phyloP scores from a whole-genome alignment of 352 stramenopile species.

The Phytopythium sindhum region DNA sequence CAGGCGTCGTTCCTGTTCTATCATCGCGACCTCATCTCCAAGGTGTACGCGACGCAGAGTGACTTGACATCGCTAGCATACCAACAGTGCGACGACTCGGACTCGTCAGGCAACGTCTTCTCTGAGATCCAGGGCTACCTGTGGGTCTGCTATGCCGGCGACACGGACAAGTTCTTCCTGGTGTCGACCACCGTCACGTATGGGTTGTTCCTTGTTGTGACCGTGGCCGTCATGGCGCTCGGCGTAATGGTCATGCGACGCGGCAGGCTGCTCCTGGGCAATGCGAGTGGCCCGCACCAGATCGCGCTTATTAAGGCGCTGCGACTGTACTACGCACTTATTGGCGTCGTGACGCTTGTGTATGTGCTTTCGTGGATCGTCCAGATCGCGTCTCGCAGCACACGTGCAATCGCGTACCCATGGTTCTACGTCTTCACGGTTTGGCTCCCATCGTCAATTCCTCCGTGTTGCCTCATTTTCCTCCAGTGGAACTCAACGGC shows the following conservation, averaged over 20 bases:
- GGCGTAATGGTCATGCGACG: conserved; percentile 86
- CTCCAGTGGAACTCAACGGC: conserved; percentile 86
- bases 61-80: conserved; percentile 67
- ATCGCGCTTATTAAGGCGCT: conserved; percentile 82
- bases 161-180: conserved; percentile 76
- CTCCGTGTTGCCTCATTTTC: conserved; percentile 84
- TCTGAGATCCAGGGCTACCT: conserved; percentile 86
- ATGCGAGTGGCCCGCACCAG: conserved; percentile 66
- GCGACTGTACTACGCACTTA: conserved; percentile 82
- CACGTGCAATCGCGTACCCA: conserved; percentile 69
- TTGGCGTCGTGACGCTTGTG: conserved; percentile 80
- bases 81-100: conserved; percentile 60
- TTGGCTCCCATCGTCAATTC: conserved; percentile 83
- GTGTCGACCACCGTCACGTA: conserved; percentile 78
- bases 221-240: conserved; percentile 74
- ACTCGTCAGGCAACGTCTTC: conserved; percentile 66
- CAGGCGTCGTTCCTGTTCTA: conserved; percentile 68
- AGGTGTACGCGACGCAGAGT: conserved; percentile 72
- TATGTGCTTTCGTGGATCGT: conserved; percentile 84
- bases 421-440: conserved; percentile 90
- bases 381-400: conserved; percentile 67
- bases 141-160: conserved; percentile 72
- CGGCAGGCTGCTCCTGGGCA: conserved; percentile 69
- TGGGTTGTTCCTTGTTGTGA: conserved; percentile 73
- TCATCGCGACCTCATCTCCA: conserved; percentile 61